phyloP scores from a whole-genome alignment of 2,329 filamentous ascomycete genomes.

The Ophiocordyceps sinensis region DNA sequence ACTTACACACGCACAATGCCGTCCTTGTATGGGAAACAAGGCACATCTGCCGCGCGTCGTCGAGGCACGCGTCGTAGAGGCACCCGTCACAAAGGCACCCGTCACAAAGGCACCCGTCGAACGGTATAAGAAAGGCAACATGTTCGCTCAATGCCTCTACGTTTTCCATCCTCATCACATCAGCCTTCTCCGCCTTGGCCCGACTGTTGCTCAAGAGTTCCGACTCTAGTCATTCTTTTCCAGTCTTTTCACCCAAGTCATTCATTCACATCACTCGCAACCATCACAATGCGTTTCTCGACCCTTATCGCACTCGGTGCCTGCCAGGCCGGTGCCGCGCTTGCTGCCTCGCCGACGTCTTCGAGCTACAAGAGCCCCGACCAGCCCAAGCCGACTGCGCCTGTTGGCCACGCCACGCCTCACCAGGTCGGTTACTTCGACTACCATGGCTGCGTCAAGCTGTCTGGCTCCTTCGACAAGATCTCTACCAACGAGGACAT shows the following conservation, averaged over 20 bases:
- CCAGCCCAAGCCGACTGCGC: background rate
- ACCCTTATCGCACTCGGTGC: background rate
- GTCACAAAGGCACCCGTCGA: background rate
- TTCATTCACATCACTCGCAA: background rate
- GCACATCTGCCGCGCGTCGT: too few species aligned
- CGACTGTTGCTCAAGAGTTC: background rate
- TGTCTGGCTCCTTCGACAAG: slow-evolving; percentile 8
- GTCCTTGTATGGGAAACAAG: background rate
- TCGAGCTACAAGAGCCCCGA: background rate
- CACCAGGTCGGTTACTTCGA: slow-evolving; percentile 7
- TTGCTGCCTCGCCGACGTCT: background rate
- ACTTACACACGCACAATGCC: background rate
- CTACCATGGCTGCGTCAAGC: slow-evolving; percentile 13
- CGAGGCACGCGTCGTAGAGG: too few species aligned
- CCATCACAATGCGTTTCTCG: background rate
- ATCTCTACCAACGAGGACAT: slow-evolving; percentile 4
- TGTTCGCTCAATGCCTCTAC: background rate
- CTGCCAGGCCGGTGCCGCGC: background rate
- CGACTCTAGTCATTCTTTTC: background rate
- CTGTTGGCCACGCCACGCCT: background rate
- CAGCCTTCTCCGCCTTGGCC: background rate
- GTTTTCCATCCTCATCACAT: background rate
- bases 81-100: too few species aligned
- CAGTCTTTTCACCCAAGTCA: background rate
- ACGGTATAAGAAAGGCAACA: background rate